phyloP scores from a whole-genome alignment of 164 flowering plant genomes.

The Echeveria elegans region DNA sequence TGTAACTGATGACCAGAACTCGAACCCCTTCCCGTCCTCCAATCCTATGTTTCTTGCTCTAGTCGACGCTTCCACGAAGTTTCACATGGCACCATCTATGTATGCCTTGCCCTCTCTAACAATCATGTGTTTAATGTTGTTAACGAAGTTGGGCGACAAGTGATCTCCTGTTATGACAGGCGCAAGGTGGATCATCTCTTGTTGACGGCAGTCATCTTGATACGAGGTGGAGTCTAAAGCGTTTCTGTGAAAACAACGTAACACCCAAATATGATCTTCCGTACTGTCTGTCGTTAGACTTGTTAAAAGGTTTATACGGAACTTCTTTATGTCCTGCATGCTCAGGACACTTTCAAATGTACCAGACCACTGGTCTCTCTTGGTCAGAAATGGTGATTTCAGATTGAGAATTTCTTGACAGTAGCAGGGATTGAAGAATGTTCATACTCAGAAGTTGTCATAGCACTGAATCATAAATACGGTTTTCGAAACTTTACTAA shows the following conservation, averaged over 20 bases:
- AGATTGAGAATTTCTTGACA: constrained; percentile 90
- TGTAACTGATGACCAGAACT: background rate
- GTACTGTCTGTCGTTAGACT: constrained; percentile 47
- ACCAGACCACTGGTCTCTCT: constrained; percentile 98
- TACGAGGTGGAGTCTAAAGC: background rate
- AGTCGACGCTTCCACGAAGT: background rate
- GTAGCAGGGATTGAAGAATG: constrained; percentile 94
- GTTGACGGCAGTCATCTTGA: constrained; percentile 71
- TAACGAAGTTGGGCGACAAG: background rate
- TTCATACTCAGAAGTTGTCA: constrained; percentile 67
- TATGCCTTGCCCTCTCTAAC: background rate
- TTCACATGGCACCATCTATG: background rate
- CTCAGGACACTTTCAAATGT: constrained; percentile 59
- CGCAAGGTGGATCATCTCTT: constrained; percentile 88
- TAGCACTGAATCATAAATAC: constrained; percentile 56
- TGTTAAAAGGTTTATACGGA: too few species aligned
- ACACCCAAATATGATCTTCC: background rate
- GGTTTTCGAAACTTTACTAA: background rate
- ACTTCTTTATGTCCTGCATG: too few species aligned
- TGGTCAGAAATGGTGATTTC: constrained; percentile 77
- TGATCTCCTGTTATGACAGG: constrained; percentile 39
- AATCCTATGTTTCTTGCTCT: background rate
- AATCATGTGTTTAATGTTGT: background rate
- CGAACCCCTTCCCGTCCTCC: background rate
- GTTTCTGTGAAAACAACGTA: background rate